Percentiles rank a stretch among this genome's conserved stretches.
Evolutionary conservation across 495 filamentous ascomycete species (phyloP).

Genomic region (Baudoinia panamericana): DNA sequence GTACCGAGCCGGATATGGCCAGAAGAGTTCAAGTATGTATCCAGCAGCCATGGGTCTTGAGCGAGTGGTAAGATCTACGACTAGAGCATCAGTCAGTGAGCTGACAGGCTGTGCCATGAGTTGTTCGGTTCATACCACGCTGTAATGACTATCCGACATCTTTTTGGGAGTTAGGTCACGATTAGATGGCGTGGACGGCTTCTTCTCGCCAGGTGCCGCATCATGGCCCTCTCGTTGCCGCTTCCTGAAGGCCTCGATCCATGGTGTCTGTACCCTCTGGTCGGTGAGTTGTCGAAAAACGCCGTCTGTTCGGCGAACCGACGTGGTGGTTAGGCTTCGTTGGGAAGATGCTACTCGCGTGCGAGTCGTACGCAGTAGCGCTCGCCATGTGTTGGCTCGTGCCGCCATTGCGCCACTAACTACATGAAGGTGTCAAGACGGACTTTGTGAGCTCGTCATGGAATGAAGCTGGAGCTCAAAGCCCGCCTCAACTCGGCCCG

Average conservation of each 20-base stretch:
- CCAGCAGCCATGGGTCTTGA: slow-evolving; percentile 57
- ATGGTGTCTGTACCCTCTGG: slow-evolving; percentile 51
- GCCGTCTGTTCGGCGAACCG: slow-evolving; percentile 36
- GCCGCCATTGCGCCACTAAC: too few relatives aligned
- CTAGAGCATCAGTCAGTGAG: slow-evolving; percentile 17
- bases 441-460: too few relatives aligned
- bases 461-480: too few relatives aligned
- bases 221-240: slow-evolving; percentile 33
- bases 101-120: background rate
- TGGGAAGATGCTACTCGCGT: too few relatives aligned
- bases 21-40: slow-evolving; percentile 53
- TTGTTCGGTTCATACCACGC: slow-evolving; percentile 37
- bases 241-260: slow-evolving; percentile 52
- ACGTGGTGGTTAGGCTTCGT: too few relatives aligned
- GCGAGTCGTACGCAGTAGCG: too few relatives aligned
- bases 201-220: background rate
- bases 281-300: slow-evolving; percentile 39
- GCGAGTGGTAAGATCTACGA: slow-evolving; percentile 49
- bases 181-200: slow-evolving; percentile 28
- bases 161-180: slow-evolving; percentile 45
- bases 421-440: too few relatives aligned
- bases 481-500: too few relatives aligned
- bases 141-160: slow-evolving; percentile 53
- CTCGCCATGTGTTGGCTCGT: too few relatives aligned
- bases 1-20: slow-evolving; percentile 59